These are phyloP conservation scores for Penicillium paneum DNA, from an alignment of 2,329 filamentous ascomycete species.

Conservation along the genomic window DNA sequence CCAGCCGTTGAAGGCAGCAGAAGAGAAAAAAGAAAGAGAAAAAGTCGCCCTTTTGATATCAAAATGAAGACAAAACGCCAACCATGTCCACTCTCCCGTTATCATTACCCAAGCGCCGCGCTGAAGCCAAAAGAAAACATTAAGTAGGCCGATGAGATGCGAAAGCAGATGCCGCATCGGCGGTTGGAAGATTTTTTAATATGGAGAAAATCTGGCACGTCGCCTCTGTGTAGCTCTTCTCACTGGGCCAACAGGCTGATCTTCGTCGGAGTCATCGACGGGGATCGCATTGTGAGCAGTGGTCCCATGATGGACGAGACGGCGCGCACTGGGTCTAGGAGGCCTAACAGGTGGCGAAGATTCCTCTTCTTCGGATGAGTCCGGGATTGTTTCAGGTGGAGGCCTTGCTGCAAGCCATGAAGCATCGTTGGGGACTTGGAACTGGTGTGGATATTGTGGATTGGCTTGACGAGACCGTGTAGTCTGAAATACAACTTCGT, in stretches of 20 bases:
- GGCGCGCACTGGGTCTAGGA: background rate
- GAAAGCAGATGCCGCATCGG: background rate
- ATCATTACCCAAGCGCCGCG: constrained; percentile 19
- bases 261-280: constrained; percentile 25
- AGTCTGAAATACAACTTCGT: background rate
- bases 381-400: background rate
- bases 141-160: background rate
- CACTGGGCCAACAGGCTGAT: constrained; percentile 24
- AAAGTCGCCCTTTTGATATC: constrained; percentile 1
- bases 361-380: constrained; percentile 6
- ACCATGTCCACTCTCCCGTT: constrained; percentile 10
- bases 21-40: background rate
- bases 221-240: constrained; percentile 21
- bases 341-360: constrained; percentile 7
- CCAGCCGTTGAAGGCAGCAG: background rate
- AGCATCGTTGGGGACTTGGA: constrained; percentile 3
- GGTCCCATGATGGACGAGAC: constrained; percentile 7
- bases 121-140: constrained; percentile 15
- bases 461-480: background rate
- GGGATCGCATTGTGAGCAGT: constrained; percentile 17
- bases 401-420: constrained; percentile 2
- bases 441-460: background rate
- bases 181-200: constrained; percentile 8
- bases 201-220: constrained; percentile 20
- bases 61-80: constrained; percentile 8